phyloP scores from a whole-genome alignment of 2,329 filamentous ascomycete genomes.

The Alternaria brassicae region DNA sequence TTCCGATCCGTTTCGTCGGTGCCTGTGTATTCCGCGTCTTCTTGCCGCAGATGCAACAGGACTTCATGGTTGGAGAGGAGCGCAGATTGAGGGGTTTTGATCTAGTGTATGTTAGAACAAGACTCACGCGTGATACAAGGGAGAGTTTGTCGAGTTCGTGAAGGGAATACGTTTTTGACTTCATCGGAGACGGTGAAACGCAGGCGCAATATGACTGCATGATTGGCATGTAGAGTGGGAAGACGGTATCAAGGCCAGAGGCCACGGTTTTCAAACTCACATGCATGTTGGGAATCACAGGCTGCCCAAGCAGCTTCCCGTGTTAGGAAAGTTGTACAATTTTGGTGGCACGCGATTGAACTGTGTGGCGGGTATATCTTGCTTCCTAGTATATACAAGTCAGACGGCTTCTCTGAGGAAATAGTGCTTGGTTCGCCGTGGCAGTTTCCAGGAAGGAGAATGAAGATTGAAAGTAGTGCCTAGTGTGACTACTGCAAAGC shows the following conservation, averaged over 20 bases:
- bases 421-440: not conserved
- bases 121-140: not conserved
- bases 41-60: conserved; percentile 53
- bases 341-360: not conserved
- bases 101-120: conserved; percentile 52
- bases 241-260: not conserved
- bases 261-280: not conserved
- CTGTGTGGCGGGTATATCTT: not conserved
- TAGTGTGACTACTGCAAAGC: not conserved
- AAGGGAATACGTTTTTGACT: no score
- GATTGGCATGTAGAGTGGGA: not conserved
- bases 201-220: no score
- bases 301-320: not conserved
- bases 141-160: no score
- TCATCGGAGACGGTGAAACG: not conserved
- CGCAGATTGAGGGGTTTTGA: conserved; percentile 73
- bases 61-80: conserved; percentile 78
- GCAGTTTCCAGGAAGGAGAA: not conserved
- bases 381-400: not conserved
- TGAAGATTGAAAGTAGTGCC: not conserved
- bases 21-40: conserved; percentile 45
- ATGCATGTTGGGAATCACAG: not conserved
- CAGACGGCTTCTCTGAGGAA: not conserved
- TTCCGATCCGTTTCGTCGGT: conserved; percentile 38
- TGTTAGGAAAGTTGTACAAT: not conserved